phyloP scores from a whole-genome alignment of 345 rosid genomes.

The Ceriops tagal region DNA sequence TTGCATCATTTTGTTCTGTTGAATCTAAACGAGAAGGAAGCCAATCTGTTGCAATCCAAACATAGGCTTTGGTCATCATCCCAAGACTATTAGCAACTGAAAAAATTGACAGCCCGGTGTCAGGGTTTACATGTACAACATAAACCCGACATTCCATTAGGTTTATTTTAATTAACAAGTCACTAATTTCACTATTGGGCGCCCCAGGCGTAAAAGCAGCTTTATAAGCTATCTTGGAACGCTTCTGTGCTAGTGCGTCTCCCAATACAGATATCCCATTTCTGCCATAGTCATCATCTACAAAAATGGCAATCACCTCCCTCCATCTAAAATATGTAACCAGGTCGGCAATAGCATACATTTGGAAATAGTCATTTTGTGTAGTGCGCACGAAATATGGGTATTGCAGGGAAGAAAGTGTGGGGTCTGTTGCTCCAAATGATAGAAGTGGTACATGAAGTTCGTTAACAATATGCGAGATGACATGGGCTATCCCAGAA shows the following conservation, averaged over 20 bases:
- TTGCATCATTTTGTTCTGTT: conserved; percentile 33
- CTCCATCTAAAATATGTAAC: conserved; percentile 65
- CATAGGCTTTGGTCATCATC: conserved; percentile 70
- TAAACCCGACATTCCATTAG: conserved; percentile 81
- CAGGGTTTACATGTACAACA: conserved; percentile 88
- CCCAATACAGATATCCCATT: conserved; percentile 68
- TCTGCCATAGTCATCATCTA: conserved; percentile 91
- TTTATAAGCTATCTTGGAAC: conserved; percentile 70
- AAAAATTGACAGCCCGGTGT: conserved; percentile 67
- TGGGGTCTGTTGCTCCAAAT: conserved; percentile 69
- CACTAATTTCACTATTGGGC: conserved; percentile 37
- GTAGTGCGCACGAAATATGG: conserved; percentile 64
- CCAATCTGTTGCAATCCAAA: conserved; percentile 98
- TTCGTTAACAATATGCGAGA: conserved; percentile 67
- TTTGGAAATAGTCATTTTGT: conserved; percentile 65
- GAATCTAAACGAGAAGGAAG: conserved; percentile 77
- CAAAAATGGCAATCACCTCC: conserved; percentile 75
- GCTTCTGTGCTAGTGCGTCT: conserved; percentile 69
- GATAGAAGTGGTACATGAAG: conserved; percentile 68
- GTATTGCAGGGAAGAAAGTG: conserved; percentile 56
- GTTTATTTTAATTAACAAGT: conserved; percentile 54
- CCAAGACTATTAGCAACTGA: conserved; percentile 61
- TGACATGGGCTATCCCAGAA: conserved; percentile 81
- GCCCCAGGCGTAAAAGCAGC: conserved; percentile 66
- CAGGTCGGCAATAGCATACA: conserved; percentile 78